Evolutionary conservation across 225 moss, liverwort and hornwort species (phyloP), one percentile per base, ranked within the genome.

Genomic region (Lunularia cruciata): DNA sequence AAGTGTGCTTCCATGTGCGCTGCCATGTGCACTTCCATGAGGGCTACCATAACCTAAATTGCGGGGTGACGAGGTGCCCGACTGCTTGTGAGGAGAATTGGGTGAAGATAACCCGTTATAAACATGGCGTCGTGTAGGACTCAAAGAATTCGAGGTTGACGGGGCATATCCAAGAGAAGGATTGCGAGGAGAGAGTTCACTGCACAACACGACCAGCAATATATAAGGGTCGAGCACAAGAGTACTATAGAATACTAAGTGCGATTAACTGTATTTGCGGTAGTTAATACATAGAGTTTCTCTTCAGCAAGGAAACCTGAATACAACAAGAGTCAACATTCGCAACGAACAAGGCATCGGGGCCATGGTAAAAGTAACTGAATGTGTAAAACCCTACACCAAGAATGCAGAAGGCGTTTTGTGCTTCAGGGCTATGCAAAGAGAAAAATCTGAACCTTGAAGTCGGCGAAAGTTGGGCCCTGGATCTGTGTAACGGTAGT

Each of bases 81-180:
- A 95, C 72, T 85, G 86, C 43, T 43, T 46, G 64, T 85, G 76
- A 0, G 92, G 95, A 18, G 92, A 92, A 64, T 86, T 86, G 47
- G 88, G 71, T 28, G 91, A 88, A 57, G 88, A 90, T 68, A 90
- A 75, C n/a, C 95, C 95, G 56, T 86, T 95, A 74, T 87, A 86
- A 15, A 84, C 82, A 76, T 89, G 86, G 65, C 87, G 89, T 47
- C 91, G 89, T 32, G 76, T 83, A 5, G 87, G 76, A 76, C 84
- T 89, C 34, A 80, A 46, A 7, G 89, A 79, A 26, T 74, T 81
- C 27, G 83, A 73, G 23, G 79, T 82, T 16, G 85, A 73, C 27
- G 75, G 78, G 11, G 62, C 81, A 79, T 81, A 85, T 22, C 76
- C 79, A 63, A 62, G 19, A 19, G 82, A 28, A 49, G 64, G 58